phyloP scores from a whole-genome alignment of 208 protist genomes.

The Acanthamoeba lenticulata region DNA sequence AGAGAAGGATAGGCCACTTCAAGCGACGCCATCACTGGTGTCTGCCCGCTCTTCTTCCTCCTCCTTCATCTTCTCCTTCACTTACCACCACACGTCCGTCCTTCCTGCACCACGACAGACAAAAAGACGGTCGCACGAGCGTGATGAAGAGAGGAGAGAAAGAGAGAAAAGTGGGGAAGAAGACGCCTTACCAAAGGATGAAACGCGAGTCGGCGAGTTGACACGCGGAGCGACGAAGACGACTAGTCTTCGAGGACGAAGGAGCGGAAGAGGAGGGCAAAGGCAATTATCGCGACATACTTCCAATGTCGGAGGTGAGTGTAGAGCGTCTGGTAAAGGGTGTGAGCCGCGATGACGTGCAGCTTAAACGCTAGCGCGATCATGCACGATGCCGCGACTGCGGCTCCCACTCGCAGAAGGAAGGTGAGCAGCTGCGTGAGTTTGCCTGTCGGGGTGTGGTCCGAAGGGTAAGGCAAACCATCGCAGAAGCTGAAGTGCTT shows the following conservation, averaged over 20 bases:
- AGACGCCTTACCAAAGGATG: too few relatives aligned
- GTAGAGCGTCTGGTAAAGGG: conserved; percentile 28
- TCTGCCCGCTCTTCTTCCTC: too few relatives aligned
- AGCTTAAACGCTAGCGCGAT: conserved; percentile 42
- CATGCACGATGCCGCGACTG: not conserved
- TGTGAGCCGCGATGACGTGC: conserved; percentile 30
- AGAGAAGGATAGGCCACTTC: too few relatives aligned
- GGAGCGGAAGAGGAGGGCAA: conserved; percentile 36
- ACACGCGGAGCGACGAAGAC: not conserved
- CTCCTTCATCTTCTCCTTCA: too few relatives aligned
- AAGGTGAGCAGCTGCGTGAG: not conserved
- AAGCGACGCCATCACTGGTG: too few relatives aligned
- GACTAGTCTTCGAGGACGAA: not conserved
- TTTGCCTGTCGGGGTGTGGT: not conserved
- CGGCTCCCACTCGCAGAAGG: not conserved
- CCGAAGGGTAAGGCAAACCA: not conserved
- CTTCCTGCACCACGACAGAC: too few relatives aligned
- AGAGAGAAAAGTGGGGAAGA: too few relatives aligned
- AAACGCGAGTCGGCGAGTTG: too few relatives aligned
- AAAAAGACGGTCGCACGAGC: too few relatives aligned
- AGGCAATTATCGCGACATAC: not conserved
- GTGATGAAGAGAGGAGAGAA: too few relatives aligned
- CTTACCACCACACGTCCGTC: too few relatives aligned
- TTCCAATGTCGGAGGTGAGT: conserved; percentile 38
- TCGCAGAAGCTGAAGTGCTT: not conserved